Evolutionary conservation across 1,284 basidiomycete species (phyloP), one percentile per base, ranked within the genome.

Genomic region (Ceratobasidium sp.): DNA sequence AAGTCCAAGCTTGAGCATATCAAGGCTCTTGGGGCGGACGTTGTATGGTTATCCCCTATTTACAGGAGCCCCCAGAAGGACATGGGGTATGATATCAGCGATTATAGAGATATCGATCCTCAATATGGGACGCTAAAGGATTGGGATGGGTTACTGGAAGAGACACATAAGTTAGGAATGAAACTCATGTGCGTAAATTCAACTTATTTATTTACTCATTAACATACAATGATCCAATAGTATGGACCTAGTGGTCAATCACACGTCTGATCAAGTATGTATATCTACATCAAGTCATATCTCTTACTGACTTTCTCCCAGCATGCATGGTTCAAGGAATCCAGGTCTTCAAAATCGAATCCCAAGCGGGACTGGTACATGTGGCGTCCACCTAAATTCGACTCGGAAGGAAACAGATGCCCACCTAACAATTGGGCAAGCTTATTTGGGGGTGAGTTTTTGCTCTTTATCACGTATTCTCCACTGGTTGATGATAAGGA

Each of bases 181-280:
- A 92, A 91, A 79, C 85, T 93, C 63, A 87, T 93, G 86, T 90
- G 77, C 62, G 86, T 83, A 51, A n/a, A 31, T 33, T 33, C n/a
- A n/a, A 53, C 15, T 14, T 51, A 48, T 29, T 17, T 56, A 60
- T n/a, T 75, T 41, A 4, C 22, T 44, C 2, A 45, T n/a, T 56
- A 14, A n/a, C n/a, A n/a, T n/a, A n/a, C n/a, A n/a, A 45, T 24
- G 50, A 29, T 53, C 64, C 51, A n/a, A n/a, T n/a, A 89, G 89
- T 80, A 91, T 93, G 85, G 92, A 94, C 81, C 87, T 94, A 2
- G 93, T 94, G 36, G 89, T 91, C n/a, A 94, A 94, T 81, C 93
- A 93, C 81, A 90, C 89, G 6, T 93, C 91, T 1, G 89, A 92
- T 82, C 87, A 92, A 84, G 89, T 88, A 65, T 57, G 80, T 51